Conservation (phyloP, 108 stramenopile species). For the Skeletonema marinoi region DNA sequence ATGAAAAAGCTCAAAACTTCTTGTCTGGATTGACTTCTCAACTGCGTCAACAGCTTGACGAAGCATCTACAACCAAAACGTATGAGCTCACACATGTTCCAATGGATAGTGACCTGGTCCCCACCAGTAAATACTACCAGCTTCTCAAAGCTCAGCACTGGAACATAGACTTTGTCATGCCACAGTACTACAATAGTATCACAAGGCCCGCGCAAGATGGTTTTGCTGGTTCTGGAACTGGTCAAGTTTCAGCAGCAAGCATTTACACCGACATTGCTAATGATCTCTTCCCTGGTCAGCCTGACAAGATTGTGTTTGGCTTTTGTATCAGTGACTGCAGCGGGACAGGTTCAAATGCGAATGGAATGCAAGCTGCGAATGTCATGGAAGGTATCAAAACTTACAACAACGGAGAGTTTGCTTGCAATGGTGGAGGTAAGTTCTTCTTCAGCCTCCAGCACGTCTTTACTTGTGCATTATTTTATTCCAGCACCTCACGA, state of each 20-base stretch:
- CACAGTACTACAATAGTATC: constrained; percentile 65
- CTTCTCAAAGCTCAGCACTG: constrained; percentile 22
- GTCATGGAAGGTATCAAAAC: constrained; percentile 42
- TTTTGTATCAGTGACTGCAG: constrained; percentile 61
- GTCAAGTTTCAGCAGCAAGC: constrained; percentile 13
- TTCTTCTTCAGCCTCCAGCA: background rate
- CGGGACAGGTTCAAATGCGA: constrained; percentile 21
- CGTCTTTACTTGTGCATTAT: background rate
- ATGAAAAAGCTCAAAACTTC: constrained; percentile 41
- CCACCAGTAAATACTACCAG: constrained; percentile 31
- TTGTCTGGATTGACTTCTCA: constrained; percentile 41
- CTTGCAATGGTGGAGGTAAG: constrained; percentile 57
- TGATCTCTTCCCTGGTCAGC: constrained; percentile 36
- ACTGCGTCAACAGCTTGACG: constrained; percentile 32
- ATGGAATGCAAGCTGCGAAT: constrained; percentile 43
- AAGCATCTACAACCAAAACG: constrained; percentile 9
- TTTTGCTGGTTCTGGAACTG: constrained; percentile 16
- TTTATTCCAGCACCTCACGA: background rate
- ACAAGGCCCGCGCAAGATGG: constrained; percentile 54
- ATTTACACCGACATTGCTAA: constrained; percentile 42
- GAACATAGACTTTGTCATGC: constrained; percentile 59
- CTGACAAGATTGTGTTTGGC: constrained; percentile 53
- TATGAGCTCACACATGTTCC: constrained; percentile 46
- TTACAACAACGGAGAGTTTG: constrained; percentile 19
- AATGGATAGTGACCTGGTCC: constrained; percentile 53